phyloP scores from a whole-genome alignment of 495 filamentous ascomycete species.

The Penicillium daleae region DNA sequence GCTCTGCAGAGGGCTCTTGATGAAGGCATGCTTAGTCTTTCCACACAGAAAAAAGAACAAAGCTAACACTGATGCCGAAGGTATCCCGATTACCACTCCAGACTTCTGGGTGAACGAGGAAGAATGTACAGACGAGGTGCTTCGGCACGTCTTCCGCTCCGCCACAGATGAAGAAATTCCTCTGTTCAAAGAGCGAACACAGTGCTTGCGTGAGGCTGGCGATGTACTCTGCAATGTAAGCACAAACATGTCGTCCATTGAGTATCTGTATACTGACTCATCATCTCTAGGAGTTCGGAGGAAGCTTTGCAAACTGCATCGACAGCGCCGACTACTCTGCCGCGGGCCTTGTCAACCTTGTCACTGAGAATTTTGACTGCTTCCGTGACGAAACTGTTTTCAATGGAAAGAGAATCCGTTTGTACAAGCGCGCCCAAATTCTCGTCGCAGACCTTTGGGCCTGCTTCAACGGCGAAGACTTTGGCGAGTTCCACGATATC shows the following conservation, averaged over 20 bases:
- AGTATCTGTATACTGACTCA: slow-evolving; percentile 3
- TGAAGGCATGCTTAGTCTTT: slow-evolving; percentile 74
- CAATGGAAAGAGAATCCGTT: slow-evolving; percentile 71
- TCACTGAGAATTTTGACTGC: slow-evolving; percentile 79
- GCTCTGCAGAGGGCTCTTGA: slow-evolving; percentile 84
- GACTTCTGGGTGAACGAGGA: slow-evolving; percentile 83
- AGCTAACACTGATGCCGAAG: slow-evolving; percentile 46
- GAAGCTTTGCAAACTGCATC: slow-evolving; percentile 74
- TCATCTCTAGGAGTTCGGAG: slow-evolving; percentile 69
- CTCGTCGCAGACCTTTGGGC: slow-evolving; percentile 95
- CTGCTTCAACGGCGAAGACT: slow-evolving; percentile 79
- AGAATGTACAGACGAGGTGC: slow-evolving; percentile 72
- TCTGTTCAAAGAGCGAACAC: slow-evolving; percentile 74
- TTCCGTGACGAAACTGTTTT: slow-evolving; percentile 81
- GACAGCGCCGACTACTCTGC: slow-evolving; percentile 77
- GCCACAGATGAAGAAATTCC: slow-evolving; percentile 86
- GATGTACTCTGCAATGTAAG: slow-evolving; percentile 79
- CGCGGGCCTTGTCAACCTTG: slow-evolving; percentile 77
- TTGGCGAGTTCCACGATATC: slow-evolving; percentile 88
- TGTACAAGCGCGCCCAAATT: slow-evolving; percentile 95
- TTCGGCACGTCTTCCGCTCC: slow-evolving; percentile 83
- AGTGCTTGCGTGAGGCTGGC: slow-evolving; percentile 84
- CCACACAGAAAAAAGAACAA: too few species aligned
- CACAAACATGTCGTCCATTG: background rate
- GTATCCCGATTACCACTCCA: slow-evolving; percentile 85